Evolutionary conservation across 2,329 filamentous ascomycete species (phyloP).

Genomic region (Blumeriella jaapii): DNA sequence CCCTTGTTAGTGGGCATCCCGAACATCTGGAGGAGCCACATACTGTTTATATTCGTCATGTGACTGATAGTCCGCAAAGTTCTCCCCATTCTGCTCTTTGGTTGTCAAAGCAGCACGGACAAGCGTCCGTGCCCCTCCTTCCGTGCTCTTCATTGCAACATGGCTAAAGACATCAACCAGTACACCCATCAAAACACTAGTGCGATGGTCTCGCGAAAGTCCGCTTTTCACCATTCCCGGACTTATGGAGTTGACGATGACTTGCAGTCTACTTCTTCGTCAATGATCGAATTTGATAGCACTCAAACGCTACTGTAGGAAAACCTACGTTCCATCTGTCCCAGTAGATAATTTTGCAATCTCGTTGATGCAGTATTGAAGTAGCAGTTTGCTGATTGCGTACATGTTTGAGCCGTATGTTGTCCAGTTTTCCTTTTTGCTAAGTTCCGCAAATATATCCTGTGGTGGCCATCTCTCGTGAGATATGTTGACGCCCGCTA

Average conservation of each 20-base stretch:
- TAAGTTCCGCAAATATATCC: constrained; percentile 15
- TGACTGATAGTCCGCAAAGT: too few species aligned
- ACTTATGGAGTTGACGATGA: constrained; percentile 20
- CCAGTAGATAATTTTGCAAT: constrained; percentile 17
- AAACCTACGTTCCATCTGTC: constrained; percentile 13
- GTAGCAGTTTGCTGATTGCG: constrained; percentile 19
- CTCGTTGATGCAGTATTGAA: constrained; percentile 20
- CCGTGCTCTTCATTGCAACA: constrained; percentile 21
- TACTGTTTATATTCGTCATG: too few species aligned
- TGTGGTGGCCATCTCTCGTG: constrained; percentile 15
- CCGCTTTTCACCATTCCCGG: constrained; percentile 20
- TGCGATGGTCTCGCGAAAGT: constrained; percentile 18
- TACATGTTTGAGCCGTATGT: constrained; percentile 13
- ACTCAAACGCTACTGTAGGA: too few species aligned
- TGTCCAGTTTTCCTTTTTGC: constrained; percentile 15
- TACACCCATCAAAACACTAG: constrained; percentile 9
- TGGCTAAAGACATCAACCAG: constrained; percentile 12
- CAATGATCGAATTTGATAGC: neutral
- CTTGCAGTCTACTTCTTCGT: constrained; percentile 7
- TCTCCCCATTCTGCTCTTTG: constrained; percentile 20
- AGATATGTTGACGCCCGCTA: constrained; percentile 5
- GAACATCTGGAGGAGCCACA: constrained; percentile 11
- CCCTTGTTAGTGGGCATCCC: neutral
- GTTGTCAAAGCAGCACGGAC: constrained; percentile 22
- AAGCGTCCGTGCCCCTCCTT: constrained; percentile 25